Evolutionary conservation across 805 yeast genomes (phyloP), one percentile per base, ranked within the genome.

Genomic region (Saccharomycopsis vini): DNA sequence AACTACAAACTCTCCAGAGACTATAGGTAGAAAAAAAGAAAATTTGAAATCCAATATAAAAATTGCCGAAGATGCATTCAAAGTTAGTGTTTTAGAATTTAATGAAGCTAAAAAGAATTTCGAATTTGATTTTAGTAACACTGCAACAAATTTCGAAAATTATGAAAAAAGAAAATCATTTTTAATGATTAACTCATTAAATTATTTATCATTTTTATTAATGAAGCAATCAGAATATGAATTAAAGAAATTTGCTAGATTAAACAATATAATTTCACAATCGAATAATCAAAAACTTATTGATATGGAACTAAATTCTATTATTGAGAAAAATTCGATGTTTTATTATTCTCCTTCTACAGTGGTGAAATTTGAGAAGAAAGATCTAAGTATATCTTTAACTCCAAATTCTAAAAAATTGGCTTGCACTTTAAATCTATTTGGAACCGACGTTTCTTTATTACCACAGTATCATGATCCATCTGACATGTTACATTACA

Each of bases 151-250:
- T 5, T 49, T 37, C 16, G 50, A 49, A 42, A 20, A 20, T 26
- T 40, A 24, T 16, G 46, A 46, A 20, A 44, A 39, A 30, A 43
- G 36, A 21, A 40, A 38, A 21, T 21, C 40, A 5, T 33, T 38
- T 22, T 23, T 43, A 5, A 36, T 43, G 6, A 20, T 49, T 3
- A 46, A 47, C 26, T 43, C 46, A 7, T 44, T 49, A 33, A 49
- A 49, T 28, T 49, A 49, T 41, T 42, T 49, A 35, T 40, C 43
- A 12, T 49, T 46, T 39, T 34, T 49, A 12, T 28, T 49, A 34
- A 49, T 49, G 52, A 49, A 46, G 16, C 50, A 49, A 19, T 43
- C 52, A 10, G 50, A 49, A 37, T 49, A 43, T 33, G 52, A 49
- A 36, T 23, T n/a, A n/a, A 47, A 49, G 34, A 49, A 46, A 26